phyloP scores from a whole-genome alignment of 2,329 filamentous ascomycete genomes.

The Arthroderma uncinatum region DNA sequence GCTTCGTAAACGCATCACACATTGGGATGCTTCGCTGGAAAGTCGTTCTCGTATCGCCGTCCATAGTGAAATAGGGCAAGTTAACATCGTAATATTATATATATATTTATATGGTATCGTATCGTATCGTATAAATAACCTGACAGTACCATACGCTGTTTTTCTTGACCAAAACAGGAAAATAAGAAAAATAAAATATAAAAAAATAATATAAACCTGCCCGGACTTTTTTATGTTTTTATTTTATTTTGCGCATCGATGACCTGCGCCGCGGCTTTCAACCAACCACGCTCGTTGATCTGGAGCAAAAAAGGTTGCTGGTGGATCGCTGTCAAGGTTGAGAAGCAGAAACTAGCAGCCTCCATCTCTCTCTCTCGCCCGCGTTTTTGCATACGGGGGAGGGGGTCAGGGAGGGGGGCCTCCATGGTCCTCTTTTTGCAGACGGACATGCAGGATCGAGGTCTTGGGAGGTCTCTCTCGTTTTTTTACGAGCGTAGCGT shows the following conservation, averaged over 20 bases:
- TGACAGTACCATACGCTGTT: not conserved
- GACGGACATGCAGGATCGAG: not conserved
- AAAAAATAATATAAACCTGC: not conserved
- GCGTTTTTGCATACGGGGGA: not conserved
- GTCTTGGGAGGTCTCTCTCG: not conserved
- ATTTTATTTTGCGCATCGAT: not conserved
- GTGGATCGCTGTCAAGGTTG: constrained; percentile 2
- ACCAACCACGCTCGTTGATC: not conserved
- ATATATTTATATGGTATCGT: not conserved
- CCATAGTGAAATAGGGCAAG: not conserved
- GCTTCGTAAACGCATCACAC: not conserved
- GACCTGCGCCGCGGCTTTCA: constrained; percentile 7
- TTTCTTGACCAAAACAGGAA: not conserved
- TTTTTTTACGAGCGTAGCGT: not conserved
- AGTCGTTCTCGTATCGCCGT: not conserved
- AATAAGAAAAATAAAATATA: not conserved
- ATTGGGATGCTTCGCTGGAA: not conserved
- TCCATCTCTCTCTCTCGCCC: not conserved
- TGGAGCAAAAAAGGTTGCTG: not conserved
- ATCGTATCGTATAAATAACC: not conserved
- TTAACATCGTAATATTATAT: too few species aligned
- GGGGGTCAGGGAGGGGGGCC: not conserved
- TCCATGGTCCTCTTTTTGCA: not conserved
- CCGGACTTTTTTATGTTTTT: not conserved
- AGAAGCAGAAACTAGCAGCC: not conserved